phyloP scores from a whole-genome alignment of 306 rosid genomes.

The Datisca glomerata region DNA sequence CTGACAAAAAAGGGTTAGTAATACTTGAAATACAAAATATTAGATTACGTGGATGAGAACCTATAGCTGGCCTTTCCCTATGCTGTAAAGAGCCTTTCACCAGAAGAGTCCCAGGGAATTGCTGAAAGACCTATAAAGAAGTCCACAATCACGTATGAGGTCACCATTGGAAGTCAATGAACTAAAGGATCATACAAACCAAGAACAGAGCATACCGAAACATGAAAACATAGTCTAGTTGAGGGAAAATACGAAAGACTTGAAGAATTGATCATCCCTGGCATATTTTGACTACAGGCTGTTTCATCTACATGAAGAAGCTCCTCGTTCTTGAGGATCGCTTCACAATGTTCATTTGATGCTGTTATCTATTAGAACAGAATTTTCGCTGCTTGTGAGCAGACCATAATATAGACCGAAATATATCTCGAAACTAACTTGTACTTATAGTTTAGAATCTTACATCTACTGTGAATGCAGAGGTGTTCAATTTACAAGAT shows the following conservation, averaged over 20 bases:
- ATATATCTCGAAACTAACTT: constrained; percentile 6
- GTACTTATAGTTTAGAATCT: constrained; percentile 15
- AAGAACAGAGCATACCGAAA: constrained; percentile 35
- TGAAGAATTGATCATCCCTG: constrained; percentile 21
- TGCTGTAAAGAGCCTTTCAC: constrained; percentile 78
- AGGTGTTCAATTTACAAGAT: constrained; percentile 46
- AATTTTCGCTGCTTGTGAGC: constrained; percentile 15
- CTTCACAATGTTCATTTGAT: constrained; percentile 35
- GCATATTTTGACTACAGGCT: constrained; percentile 15
- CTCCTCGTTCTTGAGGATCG: constrained; percentile 34
- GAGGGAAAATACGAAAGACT: constrained; percentile 16
- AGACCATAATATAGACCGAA: neutral
- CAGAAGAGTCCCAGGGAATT: constrained; percentile 69
- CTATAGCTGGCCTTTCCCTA: constrained; percentile 38
- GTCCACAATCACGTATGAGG: constrained; percentile 5
- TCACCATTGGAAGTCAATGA: constrained; percentile 5
- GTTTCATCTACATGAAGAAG: constrained; percentile 19
- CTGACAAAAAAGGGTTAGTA: neutral
- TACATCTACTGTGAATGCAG: constrained; percentile 69
- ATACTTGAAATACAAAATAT: neutral
- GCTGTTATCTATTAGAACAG: constrained; percentile 34
- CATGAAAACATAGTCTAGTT: constrained; percentile 31
- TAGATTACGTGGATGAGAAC: constrained; percentile 14
- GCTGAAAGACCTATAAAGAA: constrained; percentile 69
- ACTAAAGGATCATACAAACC: constrained; percentile 10